Conservation (phyloP, 306 rosid species). For the Casuarina cunninghamiana region DNA sequence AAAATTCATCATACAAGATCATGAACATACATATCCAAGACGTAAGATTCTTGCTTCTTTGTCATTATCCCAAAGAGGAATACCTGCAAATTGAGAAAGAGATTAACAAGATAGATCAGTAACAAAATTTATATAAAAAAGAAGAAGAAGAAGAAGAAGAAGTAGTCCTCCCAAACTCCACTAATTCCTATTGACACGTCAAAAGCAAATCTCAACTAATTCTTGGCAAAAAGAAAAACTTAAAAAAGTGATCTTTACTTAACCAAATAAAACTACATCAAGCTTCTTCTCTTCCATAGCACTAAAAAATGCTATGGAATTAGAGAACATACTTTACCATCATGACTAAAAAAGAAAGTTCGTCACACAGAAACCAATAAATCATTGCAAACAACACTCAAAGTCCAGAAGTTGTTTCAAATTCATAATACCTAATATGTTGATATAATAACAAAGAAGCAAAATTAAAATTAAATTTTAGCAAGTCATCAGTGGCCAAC, state of each 20-base stretch:
- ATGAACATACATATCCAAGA: conserved; percentile 65
- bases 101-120: not conserved
- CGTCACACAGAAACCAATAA: not conserved
- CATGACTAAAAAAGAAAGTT: not conserved
- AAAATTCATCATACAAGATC: not conserved
- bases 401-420: not conserved
- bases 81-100: conserved; percentile 47
- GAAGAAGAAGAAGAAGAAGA: too few relatives aligned
- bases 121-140: too few relatives aligned
- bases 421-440: not conserved
- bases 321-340: not conserved
- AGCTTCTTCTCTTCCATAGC: not conserved
- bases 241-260: not conserved
- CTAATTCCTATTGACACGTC: not conserved
- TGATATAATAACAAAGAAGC: not conserved
- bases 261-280: not conserved
- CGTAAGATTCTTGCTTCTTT: conserved; percentile 75
- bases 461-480: not conserved
- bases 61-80: conserved; percentile 68
- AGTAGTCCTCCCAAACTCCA: not conserved
- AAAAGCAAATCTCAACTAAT: too few relatives aligned
- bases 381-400: not conserved
- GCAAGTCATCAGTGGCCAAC: not conserved
- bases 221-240: not conserved
- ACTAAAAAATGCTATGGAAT: not conserved